Evolutionary conservation across 352 stramenopile genomes (phyloP), one percentile per base, ranked within the genome.

Genomic region (Phytophthora lateralis): DNA sequence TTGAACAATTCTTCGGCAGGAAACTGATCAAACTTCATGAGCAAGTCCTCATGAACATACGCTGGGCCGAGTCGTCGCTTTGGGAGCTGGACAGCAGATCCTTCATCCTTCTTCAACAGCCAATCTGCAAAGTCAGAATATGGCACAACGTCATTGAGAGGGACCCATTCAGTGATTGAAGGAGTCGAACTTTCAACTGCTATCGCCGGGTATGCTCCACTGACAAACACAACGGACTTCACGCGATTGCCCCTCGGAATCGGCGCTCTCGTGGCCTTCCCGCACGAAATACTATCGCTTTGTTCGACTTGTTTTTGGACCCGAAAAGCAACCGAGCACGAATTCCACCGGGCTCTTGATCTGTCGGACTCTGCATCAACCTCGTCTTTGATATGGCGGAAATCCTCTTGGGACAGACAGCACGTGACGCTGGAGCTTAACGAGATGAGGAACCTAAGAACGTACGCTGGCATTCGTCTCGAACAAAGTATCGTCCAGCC

Each of bases 401-500:
- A 54, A 35, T 71, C 68, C 7, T 62, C 44, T 38, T 32, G 17
- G 9, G 50, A 71, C 14, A 76, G 15, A 21, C 58, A 76, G 15
- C 63, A 76, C 0, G 55, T 73, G 34, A 76, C 55, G 15, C 35
- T 66, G 24, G 54, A 51, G 44, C 54, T 69, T 12, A 75, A 10
- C 1, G 63, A 60, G 2, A 66, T 43, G 6, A 73, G 20, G 21
- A 88, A 82, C 2, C 83, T 79, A 20, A 92, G 56, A 17, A 87
- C 64, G 30, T 89, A 90, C n/a, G 79, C 73, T 10, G 80, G 55
- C 51, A 1, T 72, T 32, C 0, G 66, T 59, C 3, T 69, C 58
- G 55, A 90, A 90, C 14, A 80, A 56, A 24, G 4, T 32, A 6
- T 24, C 35, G 20, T 46, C 30, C 15, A 93, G 37, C 78, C 82